Percentiles rank a stretch among this genome's conserved stretches.
Evolutionary conservation across 1,139 yeast species (phyloP).

Genomic region (Lizanozyma gosingica): DNA sequence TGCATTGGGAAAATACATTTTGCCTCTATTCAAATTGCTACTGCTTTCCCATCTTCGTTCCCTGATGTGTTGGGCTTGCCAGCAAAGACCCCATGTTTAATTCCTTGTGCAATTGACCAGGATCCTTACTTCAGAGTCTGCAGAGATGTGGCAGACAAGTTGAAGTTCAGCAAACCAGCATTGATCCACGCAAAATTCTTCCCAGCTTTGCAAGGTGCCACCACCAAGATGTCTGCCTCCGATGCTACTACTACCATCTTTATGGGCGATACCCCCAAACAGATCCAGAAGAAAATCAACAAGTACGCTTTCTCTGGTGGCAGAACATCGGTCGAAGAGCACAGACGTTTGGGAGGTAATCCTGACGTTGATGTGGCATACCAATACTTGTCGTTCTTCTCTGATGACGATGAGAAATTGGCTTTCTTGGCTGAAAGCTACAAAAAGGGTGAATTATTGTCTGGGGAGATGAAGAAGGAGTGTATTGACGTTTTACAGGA

Average conservation of each 20-base stretch:
- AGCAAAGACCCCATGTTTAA: constrained; percentile 84
- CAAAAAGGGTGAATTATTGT: constrained; percentile 71
- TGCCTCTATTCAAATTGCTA: constrained; percentile 92
- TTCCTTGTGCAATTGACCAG: constrained; percentile 99
- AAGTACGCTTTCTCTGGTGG: constrained; percentile 98
- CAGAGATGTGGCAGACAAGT: constrained; percentile 93
- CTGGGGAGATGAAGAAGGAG: constrained; percentile 89
- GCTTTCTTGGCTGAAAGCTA: constrained; percentile 55
- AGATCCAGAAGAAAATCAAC: constrained; percentile 89
- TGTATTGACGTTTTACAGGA: constrained; percentile 76
- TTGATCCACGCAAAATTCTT: constrained; percentile 90
- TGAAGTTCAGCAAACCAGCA: constrained; percentile 85
- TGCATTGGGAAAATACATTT: constrained; percentile 92
- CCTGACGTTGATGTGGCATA: constrained; percentile 94
- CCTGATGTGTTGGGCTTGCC: constrained; percentile 87
- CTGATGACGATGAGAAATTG: constrained; percentile 79
- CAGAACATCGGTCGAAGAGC: constrained; percentile 78
- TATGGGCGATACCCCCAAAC: constrained; percentile 91
- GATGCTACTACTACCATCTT: constrained; percentile 75
- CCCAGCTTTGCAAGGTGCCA: constrained; percentile 97
- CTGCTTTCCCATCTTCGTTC: constrained; percentile 93
- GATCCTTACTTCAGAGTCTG: constrained; percentile 98
- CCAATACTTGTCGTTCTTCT: constrained; percentile 85
- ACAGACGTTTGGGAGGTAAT: constrained; percentile 81
- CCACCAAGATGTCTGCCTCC: constrained; percentile 95